Evolutionary conservation across 2,329 filamentous ascomycete genomes (phyloP), one percentile per base, ranked within the genome.

Genomic region (Zymoseptoria ardabiliae): DNA sequence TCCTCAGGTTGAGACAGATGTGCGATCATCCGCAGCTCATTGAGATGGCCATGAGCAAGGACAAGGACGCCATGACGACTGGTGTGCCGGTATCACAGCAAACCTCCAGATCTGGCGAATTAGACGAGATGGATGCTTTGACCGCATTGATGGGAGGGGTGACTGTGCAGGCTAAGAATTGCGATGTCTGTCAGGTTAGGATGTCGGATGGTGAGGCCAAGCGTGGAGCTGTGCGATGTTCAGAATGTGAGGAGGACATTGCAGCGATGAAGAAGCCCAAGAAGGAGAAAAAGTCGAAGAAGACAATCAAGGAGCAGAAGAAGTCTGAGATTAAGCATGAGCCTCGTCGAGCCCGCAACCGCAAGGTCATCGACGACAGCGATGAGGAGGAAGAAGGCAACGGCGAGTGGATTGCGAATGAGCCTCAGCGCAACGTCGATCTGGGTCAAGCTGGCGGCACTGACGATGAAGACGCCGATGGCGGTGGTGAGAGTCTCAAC

Each of bases 1-100:
- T 99, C n/a, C 78, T 99, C 58, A 87, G 94, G 48, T 79, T 99
- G 61, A 84, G 94, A 61, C 94, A 99, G 73, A 90, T 91, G 20
- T 99, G 94, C 74, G 96, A 99, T 70, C 94, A 99, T 72, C 91
- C 92, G 0, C 87, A 91, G 65, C 80, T 99, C 52, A 88, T 96
- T 11, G 90, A 90, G 65, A 87, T 87, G 63, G 93, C 95, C 70
- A 80, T 97, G 59, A 87, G 87, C 58, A 90, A 90, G 65, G 94
- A 99, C 72, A 91, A 88, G 68, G 94, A 97, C 69, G 90, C 90
- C 2, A 77, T 96, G 58, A 82, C 85, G 0, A 87, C 85, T 5
- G 79, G 76, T 35, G 48, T 69, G 77, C 57, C 61, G 9, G 59
- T 60, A 3, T 79, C 81, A 63, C 77, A 81, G 41, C 79, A 81